These are phyloP conservation scores for Scenedesmus sp. DNA, from an alignment of 163 green algal genomes.

Conservation along the genomic window DNA sequence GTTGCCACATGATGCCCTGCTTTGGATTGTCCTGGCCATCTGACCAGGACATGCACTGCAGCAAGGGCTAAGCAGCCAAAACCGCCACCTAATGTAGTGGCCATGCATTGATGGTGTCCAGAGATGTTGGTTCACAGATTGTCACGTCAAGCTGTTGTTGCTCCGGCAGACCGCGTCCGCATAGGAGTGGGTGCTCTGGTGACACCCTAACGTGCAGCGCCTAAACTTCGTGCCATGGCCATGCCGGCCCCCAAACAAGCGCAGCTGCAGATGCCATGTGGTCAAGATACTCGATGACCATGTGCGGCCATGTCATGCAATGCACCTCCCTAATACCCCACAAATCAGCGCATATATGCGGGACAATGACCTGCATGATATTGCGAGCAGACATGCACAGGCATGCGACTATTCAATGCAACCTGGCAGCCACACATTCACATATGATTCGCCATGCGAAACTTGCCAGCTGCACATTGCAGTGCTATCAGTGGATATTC, in stretches of 20 bases:
- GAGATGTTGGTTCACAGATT: neutral
- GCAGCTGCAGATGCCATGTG: neutral
- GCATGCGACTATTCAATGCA: neutral
- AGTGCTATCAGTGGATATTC: neutral
- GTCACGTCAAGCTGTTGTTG: neutral
- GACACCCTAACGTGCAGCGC: neutral
- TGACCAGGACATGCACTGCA: neutral
- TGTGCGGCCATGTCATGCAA: neutral
- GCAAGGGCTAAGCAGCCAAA: neutral
- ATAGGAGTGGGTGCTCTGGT: neutral
- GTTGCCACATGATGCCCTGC: neutral
- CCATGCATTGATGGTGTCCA: neutral
- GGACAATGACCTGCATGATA: neutral
- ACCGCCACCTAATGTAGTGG: neutral
- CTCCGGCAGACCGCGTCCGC: neutral
- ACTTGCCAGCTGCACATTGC: neutral
- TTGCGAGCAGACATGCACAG: neutral
- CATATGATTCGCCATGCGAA: neutral
- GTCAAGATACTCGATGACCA: slow-evolving; percentile 1
- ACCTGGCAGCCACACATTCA: neutral
- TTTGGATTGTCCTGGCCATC: neutral
- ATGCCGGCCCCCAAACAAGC: neutral
- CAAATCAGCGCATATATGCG: neutral
- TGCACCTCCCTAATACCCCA: neutral
- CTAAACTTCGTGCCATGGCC: neutral